phyloP scores from a whole-genome alignment of 495 filamentous ascomycete species.

The Platismatia glauca region DNA sequence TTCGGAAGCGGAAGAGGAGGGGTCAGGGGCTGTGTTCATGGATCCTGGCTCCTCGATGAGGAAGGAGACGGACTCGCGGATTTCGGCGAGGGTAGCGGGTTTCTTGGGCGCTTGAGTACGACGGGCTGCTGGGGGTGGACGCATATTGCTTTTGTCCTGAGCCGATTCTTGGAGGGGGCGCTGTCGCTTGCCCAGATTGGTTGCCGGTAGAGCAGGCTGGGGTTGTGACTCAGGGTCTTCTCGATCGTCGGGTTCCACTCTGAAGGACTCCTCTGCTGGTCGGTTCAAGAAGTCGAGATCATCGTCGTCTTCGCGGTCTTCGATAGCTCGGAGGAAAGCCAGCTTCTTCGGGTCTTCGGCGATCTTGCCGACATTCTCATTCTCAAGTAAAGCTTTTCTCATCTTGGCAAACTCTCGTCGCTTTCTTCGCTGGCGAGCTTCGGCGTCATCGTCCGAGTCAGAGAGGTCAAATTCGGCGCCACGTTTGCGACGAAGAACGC shows the following conservation, averaged over 20 bases:
- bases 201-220: constrained; percentile 25
- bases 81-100: constrained; percentile 63
- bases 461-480: constrained; percentile 67
- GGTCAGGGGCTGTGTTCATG: constrained; percentile 33
- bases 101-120: constrained; percentile 54
- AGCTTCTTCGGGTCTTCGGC: constrained; percentile 82
- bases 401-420: constrained; percentile 83
- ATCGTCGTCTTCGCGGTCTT: constrained; percentile 72
- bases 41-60: constrained; percentile 67
- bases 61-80: constrained; percentile 70
- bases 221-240: constrained; percentile 41
- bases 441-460: constrained; percentile 77
- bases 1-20: constrained; percentile 30
- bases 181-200: constrained; percentile 45
- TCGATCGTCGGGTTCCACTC: constrained; percentile 24
- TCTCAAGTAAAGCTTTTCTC: constrained; percentile 79
- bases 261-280: constrained; percentile 40
- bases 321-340: constrained; percentile 83
- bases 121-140: constrained; percentile 54
- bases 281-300: constrained; percentile 60
- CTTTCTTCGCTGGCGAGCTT: constrained; percentile 69
- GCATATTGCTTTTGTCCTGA: constrained; percentile 39
- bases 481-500: constrained; percentile 69
- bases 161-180: constrained; percentile 39
- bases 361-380: constrained; percentile 83